A percentile compares a stretch with the other conserved stretches of the same genome.
Conservation (phyloP, 2,329 filamentous ascomycete genomes). For the Arachnopeziza araneosa region DNA sequence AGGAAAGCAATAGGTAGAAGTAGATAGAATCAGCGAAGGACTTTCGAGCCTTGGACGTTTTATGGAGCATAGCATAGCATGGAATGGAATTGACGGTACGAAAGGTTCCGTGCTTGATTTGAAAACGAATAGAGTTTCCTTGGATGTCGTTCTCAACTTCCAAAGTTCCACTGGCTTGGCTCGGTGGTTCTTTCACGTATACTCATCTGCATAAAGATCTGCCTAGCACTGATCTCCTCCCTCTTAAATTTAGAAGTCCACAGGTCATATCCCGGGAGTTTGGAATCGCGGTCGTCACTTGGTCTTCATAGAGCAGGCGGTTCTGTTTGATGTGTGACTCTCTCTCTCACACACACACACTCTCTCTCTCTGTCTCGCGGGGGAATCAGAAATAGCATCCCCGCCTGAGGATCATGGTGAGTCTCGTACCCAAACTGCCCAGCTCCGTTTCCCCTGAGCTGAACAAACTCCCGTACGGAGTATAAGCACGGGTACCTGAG, state of each 20-base stretch:
- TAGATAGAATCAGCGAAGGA: background rate
- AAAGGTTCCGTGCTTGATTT: background rate
- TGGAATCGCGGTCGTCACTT: background rate
- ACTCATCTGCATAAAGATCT: background rate
- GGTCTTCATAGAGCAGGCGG: background rate
- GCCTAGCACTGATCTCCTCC: background rate
- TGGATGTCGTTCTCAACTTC: too few relatives aligned
- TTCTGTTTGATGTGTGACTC: background rate
- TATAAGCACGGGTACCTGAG: too few relatives aligned
- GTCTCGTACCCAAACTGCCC: too few relatives aligned
- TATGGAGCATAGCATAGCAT: background rate
- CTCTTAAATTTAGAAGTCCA: background rate
- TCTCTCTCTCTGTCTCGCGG: too few relatives aligned
- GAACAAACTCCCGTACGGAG: too few relatives aligned
- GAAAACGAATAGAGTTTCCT: too few relatives aligned
- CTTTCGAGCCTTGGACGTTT: background rate
- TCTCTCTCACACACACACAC: too few relatives aligned
- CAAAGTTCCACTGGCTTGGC: too few relatives aligned
- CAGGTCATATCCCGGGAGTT: background rate
- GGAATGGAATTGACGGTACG: background rate
- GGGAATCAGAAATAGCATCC: too few relatives aligned
- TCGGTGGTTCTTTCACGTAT: background rate
- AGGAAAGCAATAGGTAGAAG: background rate
- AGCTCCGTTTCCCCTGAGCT: too few relatives aligned
- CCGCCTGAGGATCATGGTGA: too few relatives aligned